A percentile compares a stretch with the other conserved stretches of the same genome.
Evolutionary conservation across 2,329 filamentous ascomycete species (phyloP).

Genomic region (Xylaria sp.): DNA sequence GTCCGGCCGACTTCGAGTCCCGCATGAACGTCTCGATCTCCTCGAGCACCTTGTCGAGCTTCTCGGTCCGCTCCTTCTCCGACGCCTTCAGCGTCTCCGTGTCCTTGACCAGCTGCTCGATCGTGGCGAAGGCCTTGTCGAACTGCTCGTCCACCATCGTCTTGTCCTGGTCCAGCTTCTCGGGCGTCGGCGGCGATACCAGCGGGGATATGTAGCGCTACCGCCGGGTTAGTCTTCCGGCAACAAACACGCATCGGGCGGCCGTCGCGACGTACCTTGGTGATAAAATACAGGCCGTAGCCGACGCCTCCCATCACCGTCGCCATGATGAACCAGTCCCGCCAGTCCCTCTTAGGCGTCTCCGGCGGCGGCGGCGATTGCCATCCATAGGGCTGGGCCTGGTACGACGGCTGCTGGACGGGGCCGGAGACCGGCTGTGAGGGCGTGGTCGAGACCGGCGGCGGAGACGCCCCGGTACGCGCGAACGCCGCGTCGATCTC

Average conservation of each 20-base stretch:
- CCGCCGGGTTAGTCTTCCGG: constrained; percentile 42
- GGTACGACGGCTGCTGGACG: constrained; percentile 44
- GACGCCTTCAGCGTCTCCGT: constrained; percentile 85
- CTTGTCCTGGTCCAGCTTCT: constrained; percentile 93
- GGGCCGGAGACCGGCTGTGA: constrained; percentile 49
- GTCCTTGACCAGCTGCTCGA: constrained; percentile 90
- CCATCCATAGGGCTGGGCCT: constrained; percentile 58
- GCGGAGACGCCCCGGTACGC: constrained; percentile 57
- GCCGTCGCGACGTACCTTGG: constrained; percentile 63
- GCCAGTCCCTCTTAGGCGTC: constrained; percentile 84
- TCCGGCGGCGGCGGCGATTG: constrained; percentile 58
- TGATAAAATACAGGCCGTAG: constrained; percentile 85
- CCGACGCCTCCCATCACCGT: constrained; percentile 88
- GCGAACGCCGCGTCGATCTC: constrained; percentile 86
- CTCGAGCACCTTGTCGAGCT: constrained; percentile 76
- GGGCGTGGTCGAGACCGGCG: constrained; percentile 53
- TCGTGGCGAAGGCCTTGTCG: constrained; percentile 83
- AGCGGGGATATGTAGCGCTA: constrained; percentile 90
- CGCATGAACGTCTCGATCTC: constrained; percentile 84
- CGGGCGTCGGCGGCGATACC: constrained; percentile 89
- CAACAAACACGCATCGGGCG: neutral
- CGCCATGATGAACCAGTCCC: constrained; percentile 99
- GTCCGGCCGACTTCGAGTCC: constrained; percentile 80
- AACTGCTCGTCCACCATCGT: constrained; percentile 90
- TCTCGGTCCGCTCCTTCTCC: constrained; percentile 81